A percentile compares a stretch with the other conserved stretches of the same genome.
phyloP scores from a whole-genome alignment of 495 filamentous ascomycete genomes.

The Trichoderma reesei region DNA sequence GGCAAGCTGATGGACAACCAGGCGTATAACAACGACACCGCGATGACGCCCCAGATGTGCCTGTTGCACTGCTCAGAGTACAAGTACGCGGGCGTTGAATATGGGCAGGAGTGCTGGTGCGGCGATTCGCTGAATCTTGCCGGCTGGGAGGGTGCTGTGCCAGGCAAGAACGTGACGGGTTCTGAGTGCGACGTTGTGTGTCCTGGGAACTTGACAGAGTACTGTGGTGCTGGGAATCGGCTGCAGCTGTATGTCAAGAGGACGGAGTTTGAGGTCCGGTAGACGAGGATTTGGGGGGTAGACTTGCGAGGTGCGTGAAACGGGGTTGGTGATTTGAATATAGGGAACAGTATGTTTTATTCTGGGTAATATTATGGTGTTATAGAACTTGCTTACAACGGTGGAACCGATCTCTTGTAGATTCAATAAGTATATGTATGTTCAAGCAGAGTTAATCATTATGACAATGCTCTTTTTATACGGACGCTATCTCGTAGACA shows the following conservation, averaged over 20 bases:
- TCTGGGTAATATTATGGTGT: no score
- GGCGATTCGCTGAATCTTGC: slow-evolving; percentile 15
- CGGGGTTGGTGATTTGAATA: no score
- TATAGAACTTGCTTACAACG: no score
- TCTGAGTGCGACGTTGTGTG: not conserved
- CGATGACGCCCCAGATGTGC: slow-evolving; percentile 18
- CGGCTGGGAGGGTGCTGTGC: slow-evolving; percentile 10
- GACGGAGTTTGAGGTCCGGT: no score
- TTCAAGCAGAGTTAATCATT: no score
- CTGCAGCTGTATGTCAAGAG: slow-evolving; percentile 9
- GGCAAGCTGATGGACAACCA: slow-evolving; percentile 16
- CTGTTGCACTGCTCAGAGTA: slow-evolving; percentile 12
- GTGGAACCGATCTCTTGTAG: no score
- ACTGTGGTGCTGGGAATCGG: slow-evolving; percentile 8
- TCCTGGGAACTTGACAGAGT: not conserved
- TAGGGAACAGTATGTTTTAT: no score
- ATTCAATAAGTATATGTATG: no score
- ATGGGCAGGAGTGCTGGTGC: slow-evolving; percentile 24
- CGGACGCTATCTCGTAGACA: no score
- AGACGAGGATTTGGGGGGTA: no score
- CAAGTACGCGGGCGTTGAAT: slow-evolving; percentile 23
- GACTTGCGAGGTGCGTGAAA: no score
- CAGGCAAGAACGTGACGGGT: slow-evolving; percentile 6
- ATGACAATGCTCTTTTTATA: no score
- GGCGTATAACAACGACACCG: slow-evolving; percentile 15